phyloP scores from a whole-genome alignment of 306 rosid species.

The Fragaria nilgerrensis region DNA sequence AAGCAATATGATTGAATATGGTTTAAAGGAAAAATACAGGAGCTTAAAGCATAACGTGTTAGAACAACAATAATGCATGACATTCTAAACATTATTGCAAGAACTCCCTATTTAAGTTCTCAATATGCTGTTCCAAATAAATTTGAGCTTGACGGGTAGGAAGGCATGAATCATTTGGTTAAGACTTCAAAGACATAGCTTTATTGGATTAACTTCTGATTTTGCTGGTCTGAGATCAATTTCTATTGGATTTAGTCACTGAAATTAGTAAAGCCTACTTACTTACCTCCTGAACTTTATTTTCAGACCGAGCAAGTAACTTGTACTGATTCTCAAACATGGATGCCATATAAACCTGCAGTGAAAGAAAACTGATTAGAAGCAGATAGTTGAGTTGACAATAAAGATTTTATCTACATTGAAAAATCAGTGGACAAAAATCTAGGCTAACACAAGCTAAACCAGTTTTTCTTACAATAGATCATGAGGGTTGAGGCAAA shows the following conservation, averaged over 20 bases:
- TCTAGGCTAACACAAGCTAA: neutral
- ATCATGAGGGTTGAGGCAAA: neutral
- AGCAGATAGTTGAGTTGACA: constrained; percentile 23
- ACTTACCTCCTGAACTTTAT: constrained; percentile 90
- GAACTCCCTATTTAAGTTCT: neutral
- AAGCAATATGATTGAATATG: neutral
- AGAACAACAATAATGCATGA: neutral
- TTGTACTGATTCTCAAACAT: constrained; percentile 89
- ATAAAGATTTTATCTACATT: constrained; percentile 7
- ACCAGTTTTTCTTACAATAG: neutral
- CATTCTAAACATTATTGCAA: neutral
- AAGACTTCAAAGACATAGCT: neutral
- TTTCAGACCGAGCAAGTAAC: constrained; percentile 85
- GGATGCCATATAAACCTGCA: constrained; percentile 95
- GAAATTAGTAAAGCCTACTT: neutral
- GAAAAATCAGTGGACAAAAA: neutral
- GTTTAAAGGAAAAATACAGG: neutral
- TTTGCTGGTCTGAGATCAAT: neutral
- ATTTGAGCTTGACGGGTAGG: neutral
- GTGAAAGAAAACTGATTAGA: neutral
- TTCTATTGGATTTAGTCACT: neutral
- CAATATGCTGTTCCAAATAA: neutral
- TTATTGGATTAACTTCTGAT: neutral
- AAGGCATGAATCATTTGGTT: neutral
- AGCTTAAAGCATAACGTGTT: neutral